Conservation (phyloP, 192 early-diverging fungal species). For the Linnemannia elongata region DNA sequence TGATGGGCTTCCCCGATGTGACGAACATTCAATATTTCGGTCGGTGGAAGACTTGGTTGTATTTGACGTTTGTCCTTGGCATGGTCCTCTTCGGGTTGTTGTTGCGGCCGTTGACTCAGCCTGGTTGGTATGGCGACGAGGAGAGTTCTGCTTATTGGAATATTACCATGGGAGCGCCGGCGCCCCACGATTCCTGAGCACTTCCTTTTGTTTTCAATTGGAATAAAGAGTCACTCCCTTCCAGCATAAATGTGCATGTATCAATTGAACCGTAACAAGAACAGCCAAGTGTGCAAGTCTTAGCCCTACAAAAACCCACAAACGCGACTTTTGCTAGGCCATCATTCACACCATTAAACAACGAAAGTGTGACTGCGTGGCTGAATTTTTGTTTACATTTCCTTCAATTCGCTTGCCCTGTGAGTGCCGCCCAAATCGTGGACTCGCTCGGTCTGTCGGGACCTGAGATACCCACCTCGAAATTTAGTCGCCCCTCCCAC, state of each 20-base stretch:
- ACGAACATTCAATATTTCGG: slow-evolving; percentile 53
- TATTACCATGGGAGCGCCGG: not conserved
- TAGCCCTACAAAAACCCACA: no score
- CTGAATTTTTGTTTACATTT: slow-evolving; percentile 10
- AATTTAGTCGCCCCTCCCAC: not conserved
- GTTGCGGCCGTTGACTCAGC: slow-evolving; percentile 50
- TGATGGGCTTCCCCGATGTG: slow-evolving; percentile 83
- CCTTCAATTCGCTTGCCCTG: not conserved
- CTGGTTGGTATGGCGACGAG: slow-evolving; percentile 33
- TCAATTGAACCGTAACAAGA: no score
- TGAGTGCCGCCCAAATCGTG: not conserved
- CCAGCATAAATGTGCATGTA: no score
- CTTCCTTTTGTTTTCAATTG: not conserved
- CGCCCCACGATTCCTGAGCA: not conserved
- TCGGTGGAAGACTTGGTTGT: slow-evolving; percentile 34
- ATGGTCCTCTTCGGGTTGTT: slow-evolving; percentile 45
- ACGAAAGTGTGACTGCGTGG: not conserved
- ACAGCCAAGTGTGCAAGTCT: no score
- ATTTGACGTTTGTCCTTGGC: slow-evolving; percentile 36
- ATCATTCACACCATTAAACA: not conserved
- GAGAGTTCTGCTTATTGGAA: slow-evolving; percentile 27
- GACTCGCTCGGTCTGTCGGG: not conserved
- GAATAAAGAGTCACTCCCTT: not conserved
- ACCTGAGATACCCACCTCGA: not conserved
- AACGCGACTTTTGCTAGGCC: no score